phyloP scores from a whole-genome alignment of 1,139 yeast genomes.

The Geotrichum reessii region DNA sequence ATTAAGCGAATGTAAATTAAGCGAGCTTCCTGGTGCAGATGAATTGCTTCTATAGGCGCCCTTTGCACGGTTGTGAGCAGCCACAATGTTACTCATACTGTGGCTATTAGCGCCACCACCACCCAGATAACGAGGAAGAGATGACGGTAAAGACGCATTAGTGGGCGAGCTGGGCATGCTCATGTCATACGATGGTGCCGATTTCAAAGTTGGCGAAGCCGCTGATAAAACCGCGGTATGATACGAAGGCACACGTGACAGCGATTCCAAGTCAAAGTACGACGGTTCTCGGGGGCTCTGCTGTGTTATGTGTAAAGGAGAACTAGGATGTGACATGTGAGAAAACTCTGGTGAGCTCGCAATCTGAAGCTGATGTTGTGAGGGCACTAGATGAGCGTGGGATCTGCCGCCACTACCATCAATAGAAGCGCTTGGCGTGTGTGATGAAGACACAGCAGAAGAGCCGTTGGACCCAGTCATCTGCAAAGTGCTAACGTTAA shows the following conservation, averaged over 20 bases:
- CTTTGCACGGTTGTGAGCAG: background rate
- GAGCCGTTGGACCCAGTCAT: slow-evolving; percentile 1
- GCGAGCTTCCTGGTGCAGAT: slow-evolving; percentile 11
- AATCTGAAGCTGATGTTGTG: background rate
- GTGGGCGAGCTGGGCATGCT: background rate
- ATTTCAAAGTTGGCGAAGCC: slow-evolving; percentile 24
- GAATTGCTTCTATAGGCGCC: background rate
- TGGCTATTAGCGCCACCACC: background rate
- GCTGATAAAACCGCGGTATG: slow-evolving; percentile 49
- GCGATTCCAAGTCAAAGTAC: slow-evolving; percentile 35
- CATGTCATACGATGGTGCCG: slow-evolving; percentile 14
- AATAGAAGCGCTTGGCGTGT: background rate
- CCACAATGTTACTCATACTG: background rate
- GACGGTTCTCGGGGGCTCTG: slow-evolving; percentile 24
- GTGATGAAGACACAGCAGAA: background rate
- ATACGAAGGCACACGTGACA: slow-evolving; percentile 78
- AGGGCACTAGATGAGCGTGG: too few species aligned
- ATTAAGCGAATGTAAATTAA: slow-evolving; percentile 7
- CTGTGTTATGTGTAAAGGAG: slow-evolving; percentile 15
- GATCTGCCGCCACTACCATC: background rate
- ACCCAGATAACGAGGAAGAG: background rate
- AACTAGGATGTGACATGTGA: slow-evolving; percentile 7
- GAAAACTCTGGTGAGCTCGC: slow-evolving; percentile 10
- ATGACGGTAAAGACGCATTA: background rate
- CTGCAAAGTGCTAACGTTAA: slow-evolving; percentile 1